These are phyloP conservation scores for Thinopyrum elongatum DNA, from an alignment of 176 grass and related monocot genomes.

Conservation along the genomic window DNA sequence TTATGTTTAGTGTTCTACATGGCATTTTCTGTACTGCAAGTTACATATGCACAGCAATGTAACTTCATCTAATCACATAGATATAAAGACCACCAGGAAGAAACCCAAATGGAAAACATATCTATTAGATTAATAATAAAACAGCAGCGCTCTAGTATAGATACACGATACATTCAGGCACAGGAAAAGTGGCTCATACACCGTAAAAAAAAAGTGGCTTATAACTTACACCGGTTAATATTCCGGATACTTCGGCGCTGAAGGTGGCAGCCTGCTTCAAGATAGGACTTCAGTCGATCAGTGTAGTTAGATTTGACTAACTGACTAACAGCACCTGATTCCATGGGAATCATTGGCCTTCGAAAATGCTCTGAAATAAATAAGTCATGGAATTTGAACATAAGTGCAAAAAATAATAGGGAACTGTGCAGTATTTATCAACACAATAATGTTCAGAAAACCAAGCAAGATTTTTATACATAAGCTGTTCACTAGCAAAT, in stretches of 20 bases:
- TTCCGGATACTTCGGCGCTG: background rate
- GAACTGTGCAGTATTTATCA: background rate
- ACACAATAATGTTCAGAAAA: background rate
- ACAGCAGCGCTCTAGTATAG: background rate
- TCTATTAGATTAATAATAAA: background rate
- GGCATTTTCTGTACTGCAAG: background rate
- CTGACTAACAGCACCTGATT: slow-evolving; percentile 18
- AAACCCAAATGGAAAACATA: background rate
- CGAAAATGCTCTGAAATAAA: slow-evolving; percentile 38
- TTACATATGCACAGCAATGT: background rate
- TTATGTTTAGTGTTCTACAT: background rate
- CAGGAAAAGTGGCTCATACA: too few species aligned
- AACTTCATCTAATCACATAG: background rate
- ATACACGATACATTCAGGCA: background rate
- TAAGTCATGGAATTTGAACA: background rate
- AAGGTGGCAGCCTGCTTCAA: slow-evolving; percentile 16
- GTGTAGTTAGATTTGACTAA: slow-evolving; percentile 38
- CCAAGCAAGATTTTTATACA: background rate
- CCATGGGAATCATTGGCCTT: slow-evolving; percentile 33
- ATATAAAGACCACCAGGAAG: background rate
- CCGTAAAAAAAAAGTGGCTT: background rate
- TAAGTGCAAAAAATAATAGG: background rate
- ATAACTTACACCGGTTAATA: slow-evolving; percentile 3
- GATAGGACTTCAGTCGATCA: slow-evolving; percentile 12
- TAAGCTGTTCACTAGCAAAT: background rate